Evolutionary conservation across 2,329 filamentous ascomycete species (phyloP).

Genomic region (Claviceps purpurea): DNA sequence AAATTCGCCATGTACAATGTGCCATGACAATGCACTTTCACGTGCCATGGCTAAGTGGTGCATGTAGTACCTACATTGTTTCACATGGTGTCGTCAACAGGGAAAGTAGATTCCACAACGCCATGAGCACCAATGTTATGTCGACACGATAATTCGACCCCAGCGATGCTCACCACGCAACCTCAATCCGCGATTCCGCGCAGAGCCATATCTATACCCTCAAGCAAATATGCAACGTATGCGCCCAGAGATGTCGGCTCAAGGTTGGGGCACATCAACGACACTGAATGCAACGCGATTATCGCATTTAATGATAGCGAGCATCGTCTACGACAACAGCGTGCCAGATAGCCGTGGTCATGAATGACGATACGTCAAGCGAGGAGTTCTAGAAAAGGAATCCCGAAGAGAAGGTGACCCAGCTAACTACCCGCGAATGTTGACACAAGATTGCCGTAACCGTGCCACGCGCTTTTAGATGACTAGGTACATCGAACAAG

Average conservation of each 20-base stretch:
- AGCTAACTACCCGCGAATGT: background rate
- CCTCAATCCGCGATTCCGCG: background rate
- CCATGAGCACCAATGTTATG: background rate
- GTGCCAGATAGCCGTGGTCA: background rate
- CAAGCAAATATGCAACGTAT: background rate
- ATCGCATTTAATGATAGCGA: background rate
- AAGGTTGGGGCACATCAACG: background rate
- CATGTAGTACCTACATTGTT: background rate
- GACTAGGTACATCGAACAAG: background rate
- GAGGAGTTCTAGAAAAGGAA: background rate
- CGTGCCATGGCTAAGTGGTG: background rate
- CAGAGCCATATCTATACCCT: background rate
- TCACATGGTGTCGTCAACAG: background rate
- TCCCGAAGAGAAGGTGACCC: no score
- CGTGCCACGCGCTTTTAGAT: background rate
- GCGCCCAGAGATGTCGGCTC: background rate
- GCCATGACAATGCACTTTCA: background rate
- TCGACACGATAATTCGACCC: background rate
- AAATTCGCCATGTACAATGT: background rate
- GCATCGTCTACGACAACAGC: background rate
- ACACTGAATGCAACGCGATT: background rate
- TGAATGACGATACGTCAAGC: background rate
- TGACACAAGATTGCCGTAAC: background rate
- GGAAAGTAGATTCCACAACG: background rate
- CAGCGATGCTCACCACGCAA: background rate